phyloP scores from a whole-genome alignment of 495 filamentous ascomycete species.

The Tuber brumale region DNA sequence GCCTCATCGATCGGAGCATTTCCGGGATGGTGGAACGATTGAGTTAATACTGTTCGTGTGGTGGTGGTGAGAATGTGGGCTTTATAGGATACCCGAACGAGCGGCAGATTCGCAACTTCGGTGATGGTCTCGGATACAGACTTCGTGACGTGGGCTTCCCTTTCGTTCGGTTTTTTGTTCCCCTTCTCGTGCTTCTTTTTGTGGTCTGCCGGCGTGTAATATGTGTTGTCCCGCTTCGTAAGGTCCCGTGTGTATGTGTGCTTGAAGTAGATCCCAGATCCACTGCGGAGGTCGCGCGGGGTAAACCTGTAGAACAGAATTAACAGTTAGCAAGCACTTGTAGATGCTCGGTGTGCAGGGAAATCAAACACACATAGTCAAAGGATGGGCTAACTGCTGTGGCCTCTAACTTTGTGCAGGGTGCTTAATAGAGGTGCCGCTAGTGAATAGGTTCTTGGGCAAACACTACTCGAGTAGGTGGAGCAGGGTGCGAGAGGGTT shows the following conservation, averaged over 20 bases:
- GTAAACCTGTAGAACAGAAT: not conserved
- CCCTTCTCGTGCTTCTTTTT: not conserved
- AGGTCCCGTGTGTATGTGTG: not conserved
- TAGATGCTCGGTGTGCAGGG: not conserved
- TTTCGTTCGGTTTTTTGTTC: not conserved
- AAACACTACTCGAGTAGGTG: not conserved
- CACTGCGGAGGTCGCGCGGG: not conserved
- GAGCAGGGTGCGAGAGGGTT: not conserved
- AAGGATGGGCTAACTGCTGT: not conserved
- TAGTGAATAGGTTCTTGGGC: not conserved
- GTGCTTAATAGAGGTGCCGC: not conserved
- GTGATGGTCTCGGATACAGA: not conserved
- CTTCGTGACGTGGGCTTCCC: not conserved
- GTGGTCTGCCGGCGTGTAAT: not conserved
- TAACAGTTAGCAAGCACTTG: not conserved
- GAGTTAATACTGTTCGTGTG: slow-evolving; percentile 53
- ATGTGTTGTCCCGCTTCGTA: not conserved
- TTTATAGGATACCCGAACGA: slow-evolving; percentile 49
- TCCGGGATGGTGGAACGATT: slow-evolving; percentile 54
- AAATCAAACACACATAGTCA: not conserved
- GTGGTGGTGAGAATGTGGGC: slow-evolving; percentile 52
- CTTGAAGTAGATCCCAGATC: not conserved
- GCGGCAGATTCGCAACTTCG: slow-evolving; percentile 48
- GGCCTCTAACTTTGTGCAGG: not conserved
- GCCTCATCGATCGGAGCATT: slow-evolving; percentile 47